Base-by-base conservation (phyloP, 371 early-diverging fungal genomes). In the Syncephalastrum racemosum region DNA sequence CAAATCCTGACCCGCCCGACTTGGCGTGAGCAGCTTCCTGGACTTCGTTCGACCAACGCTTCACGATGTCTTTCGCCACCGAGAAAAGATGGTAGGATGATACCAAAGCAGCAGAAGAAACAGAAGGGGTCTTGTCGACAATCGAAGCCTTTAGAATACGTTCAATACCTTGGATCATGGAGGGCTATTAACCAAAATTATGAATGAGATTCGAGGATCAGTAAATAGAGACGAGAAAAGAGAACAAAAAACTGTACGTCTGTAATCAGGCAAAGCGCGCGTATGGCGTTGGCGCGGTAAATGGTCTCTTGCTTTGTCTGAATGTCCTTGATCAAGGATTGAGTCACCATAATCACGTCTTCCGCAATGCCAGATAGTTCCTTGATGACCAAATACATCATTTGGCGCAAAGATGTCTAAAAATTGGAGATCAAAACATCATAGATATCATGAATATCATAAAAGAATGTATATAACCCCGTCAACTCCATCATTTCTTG, bases 341-440 rank as follows among this genome's bases (percentile, higher is more conserved):
- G 90, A 14, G 96, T 99, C 52, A 95, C 95, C 93, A 98, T 95
- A 65, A 98, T 94, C 27, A 96, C 96, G 81, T 97, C 93, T 69
- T 97, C 93, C 50, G 97, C 94, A 54, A 90, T 85, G 18, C 82
- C 84, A 42, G 96, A 87, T 15, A 99, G 84, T 72, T 97, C 97
- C 73, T 97, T 97, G 77, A 99, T 98, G 47, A 92, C 90, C 49
- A 98, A 80, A 67, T 98, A 97, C 60, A 97, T 91, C 87, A 95
- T 91, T 80, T 97, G 97, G 54, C 99, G 90, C 61, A 99, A 69
- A 7, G 90, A 80, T 40, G 87, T 84, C 91, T 97, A 80, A 43
- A 71, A n/a, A 43, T n/a, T n/a, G n/a, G n/a, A 42, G 12, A 4
- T 23, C 10, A 25, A 56, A 54, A 19, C n/a, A 59, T 23, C 46